Conservation (phyloP, 129 eudicot species). For the Arctium lappa region DNA sequence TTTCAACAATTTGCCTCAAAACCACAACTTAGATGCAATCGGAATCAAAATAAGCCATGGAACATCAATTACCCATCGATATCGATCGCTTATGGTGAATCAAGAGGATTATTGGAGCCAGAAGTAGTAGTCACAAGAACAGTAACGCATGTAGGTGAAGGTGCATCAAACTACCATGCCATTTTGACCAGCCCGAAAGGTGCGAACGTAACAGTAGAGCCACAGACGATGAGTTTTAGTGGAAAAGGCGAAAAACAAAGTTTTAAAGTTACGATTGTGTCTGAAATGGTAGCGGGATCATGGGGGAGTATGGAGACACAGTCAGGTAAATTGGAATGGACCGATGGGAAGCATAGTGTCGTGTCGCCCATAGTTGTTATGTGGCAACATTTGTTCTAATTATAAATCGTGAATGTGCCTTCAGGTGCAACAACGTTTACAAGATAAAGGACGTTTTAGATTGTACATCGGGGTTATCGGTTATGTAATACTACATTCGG, state of each 20-base stretch:
- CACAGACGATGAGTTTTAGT: constrained; percentile 38
- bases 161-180: constrained; percentile 39
- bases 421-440: background rate
- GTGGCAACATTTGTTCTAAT: constrained; percentile 40
- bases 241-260: constrained; percentile 57
- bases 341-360: constrained; percentile 55
- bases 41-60: constrained; percentile 55
- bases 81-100: constrained; percentile 30
- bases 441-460: background rate
- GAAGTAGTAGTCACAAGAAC: constrained; percentile 49
- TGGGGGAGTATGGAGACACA: constrained; percentile 34
- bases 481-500: background rate
- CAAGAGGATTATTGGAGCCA: constrained; percentile 12
- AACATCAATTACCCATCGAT: constrained; percentile 77
- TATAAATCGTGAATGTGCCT: background rate
- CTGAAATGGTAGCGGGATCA: constrained; percentile 27
- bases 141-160: constrained; percentile 56
- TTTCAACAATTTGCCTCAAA: constrained; percentile 37
- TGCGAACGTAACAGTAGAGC: constrained; percentile 38
- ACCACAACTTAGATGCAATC: constrained; percentile 23
- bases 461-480: background rate
- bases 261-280: constrained; percentile 42
- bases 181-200: constrained; percentile 37
- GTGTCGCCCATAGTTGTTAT: constrained; percentile 63
- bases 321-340: constrained; percentile 63